Evolutionary conservation across 1,284 basidiomycete genomes (phyloP).

Genomic region (Chondrostereum purpureum): DNA sequence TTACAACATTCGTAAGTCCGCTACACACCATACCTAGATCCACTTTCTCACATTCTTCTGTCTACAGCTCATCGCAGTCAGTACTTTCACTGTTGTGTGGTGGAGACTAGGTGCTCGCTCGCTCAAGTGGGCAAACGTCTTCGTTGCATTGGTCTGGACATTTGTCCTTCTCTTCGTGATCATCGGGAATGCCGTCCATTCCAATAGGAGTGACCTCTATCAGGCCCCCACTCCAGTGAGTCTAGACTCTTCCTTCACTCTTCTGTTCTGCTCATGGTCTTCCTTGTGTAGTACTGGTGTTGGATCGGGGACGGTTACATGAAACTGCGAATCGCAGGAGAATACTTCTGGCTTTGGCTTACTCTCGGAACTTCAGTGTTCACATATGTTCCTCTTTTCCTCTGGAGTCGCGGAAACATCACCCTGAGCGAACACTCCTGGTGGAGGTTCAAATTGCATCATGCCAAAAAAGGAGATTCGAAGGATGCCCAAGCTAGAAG

Average conservation of each 20-base stretch:
- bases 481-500: conserved; percentile 15
- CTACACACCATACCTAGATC: conserved; percentile 5
- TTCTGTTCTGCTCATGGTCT: conserved; percentile 2
- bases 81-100: conserved; percentile 32
- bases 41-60: conserved; percentile 2
- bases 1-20: conserved; percentile 30
- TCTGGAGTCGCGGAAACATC: conserved; percentile 33
- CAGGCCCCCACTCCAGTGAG: conserved; percentile 30
- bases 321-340: conserved; percentile 27
- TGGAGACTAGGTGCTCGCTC: conserved; percentile 20
- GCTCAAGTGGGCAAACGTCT: conserved; percentile 17
- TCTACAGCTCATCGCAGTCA: conserved; percentile 26
- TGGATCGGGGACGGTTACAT: conserved; percentile 32
- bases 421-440: conserved; percentile 23
- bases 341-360: conserved; percentile 41
- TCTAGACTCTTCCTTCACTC: conserved; percentile 6
- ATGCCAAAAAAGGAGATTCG: conserved; percentile 6
- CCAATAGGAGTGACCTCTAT: conserved; percentile 18
- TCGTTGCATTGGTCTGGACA: conserved; percentile 27
- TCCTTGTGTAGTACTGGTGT: conserved; percentile 31
- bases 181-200: conserved; percentile 23
- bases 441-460: conserved; percentile 28
- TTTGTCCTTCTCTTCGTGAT: conserved; percentile 28
- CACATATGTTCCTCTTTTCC: conserved; percentile 31
- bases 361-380: conserved; percentile 27